Base-by-base conservation (phyloP, 1,284 basidiomycete species). In the Leccinum pachyderme region DNA sequence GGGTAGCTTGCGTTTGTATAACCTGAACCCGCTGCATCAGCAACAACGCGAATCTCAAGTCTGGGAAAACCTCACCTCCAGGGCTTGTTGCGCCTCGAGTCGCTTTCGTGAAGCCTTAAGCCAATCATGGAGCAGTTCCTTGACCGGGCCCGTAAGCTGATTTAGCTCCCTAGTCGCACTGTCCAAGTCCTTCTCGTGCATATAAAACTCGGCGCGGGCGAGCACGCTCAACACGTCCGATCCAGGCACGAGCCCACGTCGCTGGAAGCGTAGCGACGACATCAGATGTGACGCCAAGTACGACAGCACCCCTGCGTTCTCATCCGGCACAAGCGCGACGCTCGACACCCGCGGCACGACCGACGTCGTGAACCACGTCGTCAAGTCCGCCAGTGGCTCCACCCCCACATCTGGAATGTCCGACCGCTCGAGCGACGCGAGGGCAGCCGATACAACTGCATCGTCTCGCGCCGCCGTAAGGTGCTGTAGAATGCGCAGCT, bases 181-280 rank as follows among this genome's bases (percentile, higher is more conserved):
- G 65, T 98, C 95, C 61, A 99, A 76, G 69, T 98, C 92, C 79
- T 96, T 95, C 75, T 95, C 89, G 59, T 89, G 89, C 66, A 99
- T 74, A 68, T 91, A 84, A 73, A 90, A 87, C 74, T 97, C 93
- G n/a, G 94, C 94, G 52, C 96, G 77, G 3, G 95, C 87, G 41
- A 99, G 72, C 47, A 93, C 86, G 65, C 90, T 92, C 54, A 93
- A 77, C 28, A 95, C 90, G 70, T 98, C 96, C 49, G 84, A 75
- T 12, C 95, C 95, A 44, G 84, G 76, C 3, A 89, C 84, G 22
- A 90, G 72, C 4, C 90, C 88, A 54, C 87, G 86, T 53, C 88
- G 79, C 65, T 82, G 80, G 79, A 98, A 96, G 55, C 87, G 79
- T 63, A 98, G 79, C 44, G 84, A 80, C 25, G 89, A 89, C 55